Evolutionary conservation across 2,329 filamentous ascomycete species (phyloP).

Genomic region (Fusarium drepaniforme): DNA sequence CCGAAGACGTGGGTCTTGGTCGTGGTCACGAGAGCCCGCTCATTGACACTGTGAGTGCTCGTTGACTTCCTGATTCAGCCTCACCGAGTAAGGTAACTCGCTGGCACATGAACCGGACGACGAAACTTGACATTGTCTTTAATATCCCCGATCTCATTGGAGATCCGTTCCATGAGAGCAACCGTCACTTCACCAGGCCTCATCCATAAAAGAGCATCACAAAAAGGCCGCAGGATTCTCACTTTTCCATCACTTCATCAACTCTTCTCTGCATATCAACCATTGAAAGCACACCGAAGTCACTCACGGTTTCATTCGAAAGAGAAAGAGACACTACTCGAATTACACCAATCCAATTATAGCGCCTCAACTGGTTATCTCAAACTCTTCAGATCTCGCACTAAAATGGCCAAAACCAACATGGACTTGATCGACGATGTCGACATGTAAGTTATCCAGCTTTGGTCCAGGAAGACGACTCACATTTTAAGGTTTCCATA

Average conservation of each 20-base stretch:
- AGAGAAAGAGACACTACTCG: not conserved
- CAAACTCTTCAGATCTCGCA: not conserved
- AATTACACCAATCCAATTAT: not conserved
- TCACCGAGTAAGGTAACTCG: constrained; percentile 13
- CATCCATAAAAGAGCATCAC: not conserved
- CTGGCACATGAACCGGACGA: not conserved
- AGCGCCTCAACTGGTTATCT: too few relatives aligned
- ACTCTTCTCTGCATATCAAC: not conserved
- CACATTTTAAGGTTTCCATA: constrained; percentile 78
- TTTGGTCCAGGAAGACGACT: not conserved
- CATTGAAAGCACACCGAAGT: not conserved
- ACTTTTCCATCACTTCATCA: not conserved
- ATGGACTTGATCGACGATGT: constrained; percentile 43
- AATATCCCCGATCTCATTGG: not conserved
- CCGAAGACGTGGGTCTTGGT: constrained; percentile 10
- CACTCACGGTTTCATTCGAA: not conserved
- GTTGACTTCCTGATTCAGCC: not conserved
- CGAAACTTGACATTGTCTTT: not conserved
- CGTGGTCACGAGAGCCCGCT: not conserved
- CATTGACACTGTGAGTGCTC: not conserved
- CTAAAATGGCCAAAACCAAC: constrained; percentile 41
- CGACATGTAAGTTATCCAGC: constrained; percentile 36
- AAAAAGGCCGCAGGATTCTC: constrained; percentile 19
- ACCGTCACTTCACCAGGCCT: not conserved
- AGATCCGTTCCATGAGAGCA: not conserved